phyloP scores from a whole-genome alignment of 768 basidiomycete species.

The Tricholoma saponaceum region DNA sequence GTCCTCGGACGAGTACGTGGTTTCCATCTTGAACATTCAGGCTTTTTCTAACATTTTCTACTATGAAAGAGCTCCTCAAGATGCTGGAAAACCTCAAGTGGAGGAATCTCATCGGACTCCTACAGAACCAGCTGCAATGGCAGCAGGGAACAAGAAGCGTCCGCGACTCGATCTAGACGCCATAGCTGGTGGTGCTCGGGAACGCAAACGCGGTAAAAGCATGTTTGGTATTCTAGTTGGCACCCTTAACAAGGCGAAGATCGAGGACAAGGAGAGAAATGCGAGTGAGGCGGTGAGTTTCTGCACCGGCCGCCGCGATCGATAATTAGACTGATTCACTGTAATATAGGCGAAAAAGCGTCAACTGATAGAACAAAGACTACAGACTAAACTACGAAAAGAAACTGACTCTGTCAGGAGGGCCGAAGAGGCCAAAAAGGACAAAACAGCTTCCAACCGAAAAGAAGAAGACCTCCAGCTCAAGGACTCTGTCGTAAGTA shows the following conservation, averaged over 20 bases:
- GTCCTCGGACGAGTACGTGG: conserved; percentile 51
- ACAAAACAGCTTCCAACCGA: conserved; percentile 69
- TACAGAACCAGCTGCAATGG: conserved; percentile 43
- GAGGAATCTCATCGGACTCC: conserved; percentile 33
- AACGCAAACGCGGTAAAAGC: conserved; percentile 81
- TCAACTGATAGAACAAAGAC: conserved; percentile 76
- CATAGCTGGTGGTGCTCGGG: conserved; percentile 41
- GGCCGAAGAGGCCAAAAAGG: conserved; percentile 83
- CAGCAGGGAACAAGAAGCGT: conserved; percentile 51
- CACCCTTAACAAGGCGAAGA: conserved; percentile 84
- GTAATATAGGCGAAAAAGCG: conserved; percentile 73
- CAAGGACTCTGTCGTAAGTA: conserved; percentile 74
- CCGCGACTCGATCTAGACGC: conserved; percentile 65
- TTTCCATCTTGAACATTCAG: background rate
- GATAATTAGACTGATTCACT: background rate
- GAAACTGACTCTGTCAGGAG: conserved; percentile 84
- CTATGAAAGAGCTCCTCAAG: conserved; percentile 21
- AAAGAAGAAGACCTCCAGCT: conserved; percentile 82
- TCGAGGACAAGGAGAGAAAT: conserved; percentile 78
- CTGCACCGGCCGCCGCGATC: conserved; percentile 12
- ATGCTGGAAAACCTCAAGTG: conserved; percentile 23
- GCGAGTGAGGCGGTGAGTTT: conserved; percentile 79
- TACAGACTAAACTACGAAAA: conserved; percentile 80
- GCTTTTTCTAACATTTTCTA: background rate
- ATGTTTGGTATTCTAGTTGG: conserved; percentile 84